Base-by-base conservation (phyloP, 495 filamentous ascomycete genomes). In the Daldinia bambusicola region DNA sequence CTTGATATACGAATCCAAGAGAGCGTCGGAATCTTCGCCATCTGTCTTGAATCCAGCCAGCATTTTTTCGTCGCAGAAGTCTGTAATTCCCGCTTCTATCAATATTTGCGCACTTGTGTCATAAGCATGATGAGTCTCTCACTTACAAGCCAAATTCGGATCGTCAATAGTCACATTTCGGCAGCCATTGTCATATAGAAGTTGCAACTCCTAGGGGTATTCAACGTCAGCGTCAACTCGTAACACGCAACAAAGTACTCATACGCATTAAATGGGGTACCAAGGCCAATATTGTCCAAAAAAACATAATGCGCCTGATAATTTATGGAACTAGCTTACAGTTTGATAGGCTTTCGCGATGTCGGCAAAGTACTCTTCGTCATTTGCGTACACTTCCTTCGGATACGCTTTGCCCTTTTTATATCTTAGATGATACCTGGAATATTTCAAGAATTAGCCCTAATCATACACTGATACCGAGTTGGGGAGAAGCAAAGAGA, bases 1-100 rank as follows among this genome's bases (percentile, higher is more conserved):
- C 75, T 84, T 84, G 79, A 92, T 88, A 78, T 91, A 91, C 51
- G 85, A 84, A 72, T 89, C 85, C 43, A 92, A 83, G 57, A 89
- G 82, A 55, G 83, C 82, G 16, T 90, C 87, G n/a, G 87, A 55
- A 79, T 86, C 78, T 81, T 84, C 77, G 77, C 82, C 74, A 66
- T 90, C 89, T 8, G 76, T 79, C 72, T 86, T 83, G 82, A 88
- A 90, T 26, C 88, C 89, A 7, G 77, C 79, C 6, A 90, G 77
- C 87, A 91, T 90, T 75, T 89, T 88, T 53, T 89, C 85, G 43
- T 87, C 89, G 74, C 88, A 90, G 80, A 91, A 91, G 75, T 90
- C 88, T 90, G 38, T 36, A 61, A 67, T 70, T 18, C 48, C 20
- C 22, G 20, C 22, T 18, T 70, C 31, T 6, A 40, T 62, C n/a